Base-by-base conservation (phyloP, 768 basidiomycete species). In the Tylopilus felleus region DNA sequence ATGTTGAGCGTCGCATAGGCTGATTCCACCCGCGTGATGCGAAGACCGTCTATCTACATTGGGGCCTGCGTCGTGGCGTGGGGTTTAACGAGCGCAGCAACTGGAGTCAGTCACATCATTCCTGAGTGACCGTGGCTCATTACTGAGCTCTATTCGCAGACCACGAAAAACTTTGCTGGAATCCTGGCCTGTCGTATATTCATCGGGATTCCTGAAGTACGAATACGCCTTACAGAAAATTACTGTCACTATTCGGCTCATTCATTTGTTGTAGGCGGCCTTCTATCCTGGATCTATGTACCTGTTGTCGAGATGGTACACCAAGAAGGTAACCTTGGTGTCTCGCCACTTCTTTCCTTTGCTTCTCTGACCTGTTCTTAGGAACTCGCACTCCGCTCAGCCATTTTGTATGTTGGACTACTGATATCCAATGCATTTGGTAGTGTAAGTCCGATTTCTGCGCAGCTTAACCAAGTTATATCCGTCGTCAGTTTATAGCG, bases 341-440 rank as follows among this genome's bases (percentile, higher is more conserved):
- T 13, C 44, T 2, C 4, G 2, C 10, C 8, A 8, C 27, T 5
- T 28, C 1, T 19, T 23, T 14, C 12, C 17, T 29, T 21, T 22
- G 0, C 35, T 31, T 39, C 28, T 16, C 19, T 47, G 8, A 42
- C 12, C 1, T 25, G 4, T 25, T 50, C 42, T 2, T 31, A 86
- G 82, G 84, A 87, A 70, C 71, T 87, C 21, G 80, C 83, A 0
- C 78, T 86, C 53, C 79, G 85, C 31, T 79, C 80, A 3, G 83
- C 83, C 1, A 72, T 85, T 29, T 71, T 88, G 0, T 85, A 80
- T 59, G 76, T 75, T 16, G 84, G 85, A 4, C 63, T 84, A 7
- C 70, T 86, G 7, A 75, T 86, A 39, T 84, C 84, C 5, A 85
- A 85, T 60, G 85, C 86, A 4, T 86, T 86, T 60, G 84, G 86